These are phyloP conservation scores for Fusarium musae DNA, from an alignment of 2,329 filamentous ascomycete genomes.

Conservation along the genomic window DNA sequence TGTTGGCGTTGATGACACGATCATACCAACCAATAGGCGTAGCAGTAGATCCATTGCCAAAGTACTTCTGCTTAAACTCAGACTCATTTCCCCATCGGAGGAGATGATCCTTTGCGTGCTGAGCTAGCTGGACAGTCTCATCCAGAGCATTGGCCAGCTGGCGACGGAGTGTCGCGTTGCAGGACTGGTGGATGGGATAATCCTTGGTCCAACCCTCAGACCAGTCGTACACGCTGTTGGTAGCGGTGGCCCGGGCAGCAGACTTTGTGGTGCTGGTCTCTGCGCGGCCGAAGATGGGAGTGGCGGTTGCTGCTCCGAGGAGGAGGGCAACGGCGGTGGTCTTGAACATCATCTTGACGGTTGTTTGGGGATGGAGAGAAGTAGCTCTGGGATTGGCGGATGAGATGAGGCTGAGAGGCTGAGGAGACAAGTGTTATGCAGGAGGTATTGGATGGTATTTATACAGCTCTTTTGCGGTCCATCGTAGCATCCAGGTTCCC, in stretches of 20 bases:
- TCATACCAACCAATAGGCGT: constrained; percentile 72
- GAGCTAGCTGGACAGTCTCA: constrained; percentile 67
- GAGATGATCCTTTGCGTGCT: constrained; percentile 72
- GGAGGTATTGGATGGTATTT: constrained; percentile 29
- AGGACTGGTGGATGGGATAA: constrained; percentile 70
- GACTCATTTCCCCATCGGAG: constrained; percentile 67
- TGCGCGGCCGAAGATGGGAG: constrained; percentile 44
- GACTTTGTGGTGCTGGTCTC: constrained; percentile 38
- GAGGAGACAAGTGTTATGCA: constrained; percentile 18
- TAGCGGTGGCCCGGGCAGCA: constrained; percentile 31
- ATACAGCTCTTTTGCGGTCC: constrained; percentile 6
- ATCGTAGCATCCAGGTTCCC: constrained; percentile 4
- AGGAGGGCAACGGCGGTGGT: constrained; percentile 40
- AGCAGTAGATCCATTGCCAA: constrained; percentile 68
- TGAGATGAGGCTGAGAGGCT: constrained; percentile 35
- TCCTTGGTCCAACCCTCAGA: constrained; percentile 47
- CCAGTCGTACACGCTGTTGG: constrained; percentile 47
- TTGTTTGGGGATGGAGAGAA: background rate
- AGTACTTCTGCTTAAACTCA: constrained; percentile 72
- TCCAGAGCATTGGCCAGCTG: constrained; percentile 67
- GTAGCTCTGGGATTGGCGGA: constrained; percentile 12
- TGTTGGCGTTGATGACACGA: constrained; percentile 67
- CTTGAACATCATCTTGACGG: constrained; percentile 44
- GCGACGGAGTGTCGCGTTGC: constrained; percentile 69
- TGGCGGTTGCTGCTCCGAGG: constrained; percentile 42